Conservation (phyloP, 306 rosid genomes). For the Dryas alaskensis region DNA sequence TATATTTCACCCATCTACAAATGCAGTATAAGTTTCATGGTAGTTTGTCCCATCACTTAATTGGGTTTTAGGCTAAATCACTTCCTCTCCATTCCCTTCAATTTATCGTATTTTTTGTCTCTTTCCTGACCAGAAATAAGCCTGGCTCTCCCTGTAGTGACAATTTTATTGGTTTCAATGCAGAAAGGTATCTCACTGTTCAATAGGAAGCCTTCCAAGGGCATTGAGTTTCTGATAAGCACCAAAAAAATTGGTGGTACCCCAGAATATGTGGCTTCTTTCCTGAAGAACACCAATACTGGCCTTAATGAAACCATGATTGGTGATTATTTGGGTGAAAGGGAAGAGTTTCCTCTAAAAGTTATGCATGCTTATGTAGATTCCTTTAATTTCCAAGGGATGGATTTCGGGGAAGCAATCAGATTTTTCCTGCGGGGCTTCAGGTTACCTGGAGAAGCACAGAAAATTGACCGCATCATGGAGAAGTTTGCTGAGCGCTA, state of each 20-base stretch:
- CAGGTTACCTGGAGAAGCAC: slow-evolving; percentile 99
- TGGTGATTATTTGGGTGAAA: slow-evolving; percentile 97
- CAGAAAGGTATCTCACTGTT: slow-evolving; percentile 96
- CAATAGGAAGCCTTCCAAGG: slow-evolving; percentile 94
- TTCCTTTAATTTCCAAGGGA: slow-evolving; percentile 84
- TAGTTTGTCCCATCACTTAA: background rate
- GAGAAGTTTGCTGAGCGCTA: slow-evolving; percentile 99
- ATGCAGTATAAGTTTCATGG: slow-evolving; percentile 9
- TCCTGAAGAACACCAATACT: slow-evolving; percentile 73
- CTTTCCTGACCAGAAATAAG: slow-evolving; percentile 22
- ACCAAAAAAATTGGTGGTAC: slow-evolving; percentile 75
- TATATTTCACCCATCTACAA: background rate
- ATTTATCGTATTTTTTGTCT: slow-evolving; percentile 10
- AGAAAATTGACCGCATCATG: slow-evolving; percentile 98
- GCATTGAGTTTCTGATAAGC: slow-evolving; percentile 80
- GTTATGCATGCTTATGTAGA: slow-evolving; percentile 99
- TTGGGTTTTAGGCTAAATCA: background rate
- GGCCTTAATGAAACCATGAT: slow-evolving; percentile 83
- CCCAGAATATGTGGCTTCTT: slow-evolving; percentile 86
- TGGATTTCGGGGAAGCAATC: slow-evolving; percentile 91
- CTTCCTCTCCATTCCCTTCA: slow-evolving; percentile 16
- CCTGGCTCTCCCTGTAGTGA: slow-evolving; percentile 37
- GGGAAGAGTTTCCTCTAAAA: slow-evolving; percentile 90
- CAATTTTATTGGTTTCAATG: slow-evolving; percentile 48
- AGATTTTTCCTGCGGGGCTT: slow-evolving; percentile 95